These are phyloP conservation scores for Gracilaria caudata DNA, from an alignment of 23 red algal genomes.

Conservation along the genomic window DNA sequence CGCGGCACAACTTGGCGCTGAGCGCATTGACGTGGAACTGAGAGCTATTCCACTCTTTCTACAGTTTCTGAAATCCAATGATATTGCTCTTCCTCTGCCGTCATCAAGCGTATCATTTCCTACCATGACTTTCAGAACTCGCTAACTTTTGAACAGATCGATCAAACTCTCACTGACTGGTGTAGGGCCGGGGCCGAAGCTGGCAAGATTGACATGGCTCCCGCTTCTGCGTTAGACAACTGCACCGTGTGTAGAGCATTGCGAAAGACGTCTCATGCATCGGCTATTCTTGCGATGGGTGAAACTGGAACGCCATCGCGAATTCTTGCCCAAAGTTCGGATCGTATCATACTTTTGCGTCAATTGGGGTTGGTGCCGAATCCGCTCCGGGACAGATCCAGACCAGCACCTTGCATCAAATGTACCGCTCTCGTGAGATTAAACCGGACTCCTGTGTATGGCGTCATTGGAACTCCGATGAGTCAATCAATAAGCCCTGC, in stretches of 20 bases:
- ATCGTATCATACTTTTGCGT: slow-evolving; percentile 81
- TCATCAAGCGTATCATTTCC: slow-evolving; percentile 76
- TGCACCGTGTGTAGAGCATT: slow-evolving; percentile 46
- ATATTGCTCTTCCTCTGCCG: not conserved
- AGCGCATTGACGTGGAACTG: slow-evolving; percentile 93
- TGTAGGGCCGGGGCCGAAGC: slow-evolving; percentile 72
- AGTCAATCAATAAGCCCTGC: too few relatives aligned
- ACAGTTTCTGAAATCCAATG: not conserved
- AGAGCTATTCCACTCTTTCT: slow-evolving; percentile 47
- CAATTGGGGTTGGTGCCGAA: slow-evolving; percentile 50
- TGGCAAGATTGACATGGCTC: slow-evolving; percentile 86
- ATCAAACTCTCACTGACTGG: slow-evolving; percentile 42
- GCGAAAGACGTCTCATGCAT: too few relatives aligned
- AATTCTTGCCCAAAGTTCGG: slow-evolving; percentile 82
- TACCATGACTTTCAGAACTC: slow-evolving; percentile 80
- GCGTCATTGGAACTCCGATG: too few relatives aligned
- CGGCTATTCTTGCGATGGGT: slow-evolving; percentile 88
- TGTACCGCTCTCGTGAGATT: slow-evolving; percentile 77
- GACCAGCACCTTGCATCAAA: slow-evolving; percentile 29
- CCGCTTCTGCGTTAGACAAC: slow-evolving; percentile 54
- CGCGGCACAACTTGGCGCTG: slow-evolving; percentile 49
- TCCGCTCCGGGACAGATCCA: slow-evolving; percentile 89
- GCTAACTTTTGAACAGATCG: slow-evolving; percentile 62
- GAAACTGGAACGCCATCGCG: slow-evolving; percentile 70
- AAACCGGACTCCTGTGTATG: too few relatives aligned